These are phyloP conservation scores for Spongispora temasekensis DNA, from an alignment of 1,284 basidiomycete genomes.

Conservation along the genomic window DNA sequence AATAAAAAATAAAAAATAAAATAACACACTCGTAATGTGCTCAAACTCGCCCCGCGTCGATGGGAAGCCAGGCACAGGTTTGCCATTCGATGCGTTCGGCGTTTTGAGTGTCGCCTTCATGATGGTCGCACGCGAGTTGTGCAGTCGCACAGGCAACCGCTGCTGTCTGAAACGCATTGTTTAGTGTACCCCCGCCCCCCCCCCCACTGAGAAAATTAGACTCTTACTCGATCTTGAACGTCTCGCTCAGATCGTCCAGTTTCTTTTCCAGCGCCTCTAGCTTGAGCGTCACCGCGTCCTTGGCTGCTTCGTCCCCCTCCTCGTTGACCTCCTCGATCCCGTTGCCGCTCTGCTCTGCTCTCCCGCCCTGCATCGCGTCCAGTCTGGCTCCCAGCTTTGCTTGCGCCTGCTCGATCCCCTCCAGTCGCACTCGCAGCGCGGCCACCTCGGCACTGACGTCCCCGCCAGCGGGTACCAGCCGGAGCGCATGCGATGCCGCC, in stretches of 20 bases:
- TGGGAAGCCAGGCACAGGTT: slow-evolving; percentile 21
- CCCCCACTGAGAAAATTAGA: not conserved
- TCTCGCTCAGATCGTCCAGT: slow-evolving; percentile 18
- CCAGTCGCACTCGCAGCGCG: slow-evolving; percentile 9
- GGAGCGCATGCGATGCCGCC: slow-evolving; percentile 42
- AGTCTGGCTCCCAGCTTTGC: slow-evolving; percentile 8
- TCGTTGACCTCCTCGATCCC: not conserved
- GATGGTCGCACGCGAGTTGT: slow-evolving; percentile 25
- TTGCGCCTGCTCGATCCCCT: slow-evolving; percentile 23
- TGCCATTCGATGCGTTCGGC: slow-evolving; percentile 15
- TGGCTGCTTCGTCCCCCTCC: not conserved
- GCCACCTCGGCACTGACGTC: slow-evolving; percentile 17
- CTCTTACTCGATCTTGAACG: slow-evolving; percentile 22
- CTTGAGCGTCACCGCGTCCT: slow-evolving; percentile 1
- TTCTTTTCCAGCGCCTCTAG: slow-evolving; percentile 26
- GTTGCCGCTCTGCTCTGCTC: not conserved
- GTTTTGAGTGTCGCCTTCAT: slow-evolving; percentile 20
- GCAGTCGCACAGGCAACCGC: slow-evolving; percentile 20
- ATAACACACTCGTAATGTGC: slow-evolving; percentile 26
- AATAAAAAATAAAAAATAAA: not conserved
- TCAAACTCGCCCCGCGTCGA: slow-evolving; percentile 22
- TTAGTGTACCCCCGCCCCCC: too few species aligned
- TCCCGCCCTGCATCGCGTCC: not conserved
- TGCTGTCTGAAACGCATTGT: too few species aligned
- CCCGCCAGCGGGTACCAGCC: slow-evolving; percentile 25